phyloP scores from a whole-genome alignment of 352 stramenopile species.

The Globisporangium canariense region DNA sequence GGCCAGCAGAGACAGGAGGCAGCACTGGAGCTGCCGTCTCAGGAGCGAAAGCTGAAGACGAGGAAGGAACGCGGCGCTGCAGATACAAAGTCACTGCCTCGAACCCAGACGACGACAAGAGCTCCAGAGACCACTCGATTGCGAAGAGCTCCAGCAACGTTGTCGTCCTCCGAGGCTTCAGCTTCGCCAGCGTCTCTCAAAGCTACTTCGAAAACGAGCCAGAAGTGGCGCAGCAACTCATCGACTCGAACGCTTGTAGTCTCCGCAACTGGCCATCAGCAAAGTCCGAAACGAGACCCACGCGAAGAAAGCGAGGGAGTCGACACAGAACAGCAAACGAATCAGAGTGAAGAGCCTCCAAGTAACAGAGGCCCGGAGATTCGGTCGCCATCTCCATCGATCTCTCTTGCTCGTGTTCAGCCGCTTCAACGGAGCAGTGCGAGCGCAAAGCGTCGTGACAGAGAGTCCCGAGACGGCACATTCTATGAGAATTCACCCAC shows the following conservation, averaged over 20 bases:
- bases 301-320: neutral
- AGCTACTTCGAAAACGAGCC: neutral
- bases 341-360: neutral
- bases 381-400: neutral
- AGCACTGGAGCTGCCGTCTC: neutral
- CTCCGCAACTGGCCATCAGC: neutral
- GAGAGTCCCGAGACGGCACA: neutral
- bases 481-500: conserved; percentile 20
- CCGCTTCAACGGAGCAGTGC: neutral
- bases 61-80: neutral
- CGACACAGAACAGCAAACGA: neutral
- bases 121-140: neutral
- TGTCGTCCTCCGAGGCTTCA: neutral
- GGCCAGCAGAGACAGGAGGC: neutral
- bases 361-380: too few relatives aligned
- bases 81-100: neutral
- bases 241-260: neutral
- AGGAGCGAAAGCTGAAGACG: neutral
- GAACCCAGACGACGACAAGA: neutral
- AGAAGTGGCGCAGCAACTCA: neutral
- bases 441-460: neutral
- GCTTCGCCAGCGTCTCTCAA: neutral
- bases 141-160: neutral
- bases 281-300: neutral
- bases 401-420: neutral